phyloP scores from a whole-genome alignment of 805 yeast genomes.

The Kluyveromyces nonfermentans region DNA sequence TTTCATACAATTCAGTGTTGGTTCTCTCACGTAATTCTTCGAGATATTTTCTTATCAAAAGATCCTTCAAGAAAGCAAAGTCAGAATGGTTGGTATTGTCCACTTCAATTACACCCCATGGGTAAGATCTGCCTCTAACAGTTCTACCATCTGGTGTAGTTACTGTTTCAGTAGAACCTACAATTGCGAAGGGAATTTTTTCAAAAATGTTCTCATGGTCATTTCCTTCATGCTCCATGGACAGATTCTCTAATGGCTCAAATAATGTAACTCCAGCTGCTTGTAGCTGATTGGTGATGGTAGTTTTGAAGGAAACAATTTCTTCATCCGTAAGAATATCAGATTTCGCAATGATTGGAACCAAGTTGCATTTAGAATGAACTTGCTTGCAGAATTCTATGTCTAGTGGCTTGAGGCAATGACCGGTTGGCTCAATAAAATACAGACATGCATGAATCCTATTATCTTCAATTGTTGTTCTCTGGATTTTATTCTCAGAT shows the following conservation, averaged over 20 bases:
- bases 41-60: slow-evolving; percentile 80
- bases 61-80: slow-evolving; percentile 78
- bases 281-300: slow-evolving; percentile 68
- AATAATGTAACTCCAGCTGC: slow-evolving; percentile 69
- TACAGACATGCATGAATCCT: slow-evolving; percentile 90
- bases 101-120: slow-evolving; percentile 96
- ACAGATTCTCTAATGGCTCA: slow-evolving; percentile 66
- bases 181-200: slow-evolving; percentile 84
- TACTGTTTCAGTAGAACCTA: slow-evolving; percentile 75
- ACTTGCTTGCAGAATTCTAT: slow-evolving; percentile 79
- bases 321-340: slow-evolving; percentile 90
- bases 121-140: slow-evolving; percentile 88
- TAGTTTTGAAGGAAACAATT: slow-evolving; percentile 60
- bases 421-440: slow-evolving; percentile 97
- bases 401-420: slow-evolving; percentile 80
- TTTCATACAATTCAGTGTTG: slow-evolving; percentile 66
- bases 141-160: slow-evolving; percentile 62
- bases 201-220: slow-evolving; percentile 59
- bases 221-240: slow-evolving; percentile 77
- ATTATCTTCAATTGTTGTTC: slow-evolving; percentile 63
- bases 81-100: slow-evolving; percentile 93
- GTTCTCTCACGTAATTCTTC: slow-evolving; percentile 92
- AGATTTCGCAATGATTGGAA: slow-evolving; percentile 91
- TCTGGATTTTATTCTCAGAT: slow-evolving; percentile 73
- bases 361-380: slow-evolving; percentile 84